A percentile compares a stretch with the other conserved stretches of the same genome.
Conservation (phyloP, 108 stramenopile species). For the Skeletonema costatum region DNA sequence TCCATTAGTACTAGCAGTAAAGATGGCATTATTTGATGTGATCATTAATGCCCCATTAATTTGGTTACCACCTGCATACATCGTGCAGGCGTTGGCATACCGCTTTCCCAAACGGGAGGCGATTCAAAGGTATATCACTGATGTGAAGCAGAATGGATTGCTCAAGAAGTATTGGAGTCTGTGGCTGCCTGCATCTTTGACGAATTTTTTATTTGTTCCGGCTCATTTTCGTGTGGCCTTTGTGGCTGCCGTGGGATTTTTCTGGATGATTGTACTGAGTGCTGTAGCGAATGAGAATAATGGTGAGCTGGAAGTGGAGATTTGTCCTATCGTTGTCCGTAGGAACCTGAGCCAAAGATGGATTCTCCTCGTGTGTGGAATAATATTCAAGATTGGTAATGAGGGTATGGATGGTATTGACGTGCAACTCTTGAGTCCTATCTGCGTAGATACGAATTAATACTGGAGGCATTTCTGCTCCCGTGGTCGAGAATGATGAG, state of each 20-base stretch:
- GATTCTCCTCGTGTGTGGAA: not conserved
- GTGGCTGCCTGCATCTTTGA: slow-evolving; percentile 32
- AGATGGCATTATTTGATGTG: slow-evolving; percentile 18
- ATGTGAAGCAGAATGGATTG: slow-evolving; percentile 25
- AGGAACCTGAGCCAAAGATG: not conserved
- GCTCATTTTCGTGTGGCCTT: slow-evolving; percentile 41
- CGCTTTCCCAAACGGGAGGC: slow-evolving; percentile 7
- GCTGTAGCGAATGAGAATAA: not conserved
- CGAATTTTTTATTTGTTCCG: slow-evolving; percentile 40
- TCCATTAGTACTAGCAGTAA: not conserved
- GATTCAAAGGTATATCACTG: slow-evolving; percentile 16
- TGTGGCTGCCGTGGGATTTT: slow-evolving; percentile 36
- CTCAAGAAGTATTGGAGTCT: slow-evolving; percentile 43
- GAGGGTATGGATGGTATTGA: too few species aligned
- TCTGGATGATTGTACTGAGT: slow-evolving; percentile 37
- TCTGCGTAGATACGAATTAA: too few species aligned
- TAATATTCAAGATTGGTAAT: not conserved
- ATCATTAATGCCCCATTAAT: slow-evolving; percentile 22
- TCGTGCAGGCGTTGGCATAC: slow-evolving; percentile 23
- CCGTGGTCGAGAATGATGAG: too few species aligned
- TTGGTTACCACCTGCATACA: slow-evolving; percentile 33
- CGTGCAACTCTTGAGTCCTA: too few species aligned
- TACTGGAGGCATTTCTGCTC: too few species aligned
- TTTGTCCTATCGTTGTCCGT: not conserved
- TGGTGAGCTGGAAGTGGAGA: not conserved